Conservation (phyloP, 2,329 filamentous ascomycete genomes). For the Gnomoniopsis smithogilvyi region DNA sequence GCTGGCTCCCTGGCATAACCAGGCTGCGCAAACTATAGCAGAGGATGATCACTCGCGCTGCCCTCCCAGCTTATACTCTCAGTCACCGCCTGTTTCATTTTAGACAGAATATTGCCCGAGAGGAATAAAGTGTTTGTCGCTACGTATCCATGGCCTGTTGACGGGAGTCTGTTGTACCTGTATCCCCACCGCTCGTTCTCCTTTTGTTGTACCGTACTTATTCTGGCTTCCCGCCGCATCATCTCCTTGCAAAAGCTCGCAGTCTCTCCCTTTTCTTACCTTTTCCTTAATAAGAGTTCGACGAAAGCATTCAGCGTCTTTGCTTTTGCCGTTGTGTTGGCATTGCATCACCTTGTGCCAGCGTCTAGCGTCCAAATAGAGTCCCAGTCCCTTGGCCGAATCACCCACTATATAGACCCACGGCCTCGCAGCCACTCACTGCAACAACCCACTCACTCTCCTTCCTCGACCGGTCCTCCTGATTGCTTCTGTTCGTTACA, state of each 20-base stretch:
- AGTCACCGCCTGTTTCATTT: constrained; percentile 21
- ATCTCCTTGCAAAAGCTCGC: not conserved
- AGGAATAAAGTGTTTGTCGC: constrained; percentile 17
- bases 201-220: constrained; percentile 18
- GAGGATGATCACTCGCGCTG: constrained; percentile 19
- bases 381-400: constrained; percentile 8
- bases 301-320: constrained; percentile 11
- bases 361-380: constrained; percentile 14
- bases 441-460: not conserved
- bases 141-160: constrained; percentile 14
- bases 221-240: constrained; percentile 12
- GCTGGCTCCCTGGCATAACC: constrained; percentile 17
- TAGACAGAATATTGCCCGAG: constrained; percentile 17
- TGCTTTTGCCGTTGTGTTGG: constrained; percentile 19
- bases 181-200: constrained; percentile 9
- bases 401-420: constrained; percentile 13
- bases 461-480: constrained; percentile 11
- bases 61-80: constrained; percentile 13
- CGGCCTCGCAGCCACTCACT: constrained; percentile 17
- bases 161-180: constrained; percentile 9
- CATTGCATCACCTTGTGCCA: constrained; percentile 19
- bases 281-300: constrained; percentile 4
- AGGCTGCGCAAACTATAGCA: constrained; percentile 17
- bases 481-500: constrained; percentile 14
- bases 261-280: not conserved